Evolutionary conservation across 805 yeast species (phyloP).

Genomic region (Naumovozyma baii): DNA sequence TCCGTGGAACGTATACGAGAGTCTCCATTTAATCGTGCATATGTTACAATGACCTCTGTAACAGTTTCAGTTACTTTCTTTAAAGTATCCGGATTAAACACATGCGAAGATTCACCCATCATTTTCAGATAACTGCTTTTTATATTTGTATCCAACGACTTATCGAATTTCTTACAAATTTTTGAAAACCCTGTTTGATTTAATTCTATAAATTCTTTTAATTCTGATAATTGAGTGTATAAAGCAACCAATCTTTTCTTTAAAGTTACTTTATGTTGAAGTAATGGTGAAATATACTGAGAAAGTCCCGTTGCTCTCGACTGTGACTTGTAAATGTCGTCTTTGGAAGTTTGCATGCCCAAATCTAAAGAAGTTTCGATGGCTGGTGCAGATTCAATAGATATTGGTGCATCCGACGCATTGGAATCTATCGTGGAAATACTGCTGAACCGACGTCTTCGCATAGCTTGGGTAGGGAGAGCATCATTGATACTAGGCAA

Average conservation of each 20-base stretch:
- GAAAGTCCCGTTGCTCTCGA: background rate
- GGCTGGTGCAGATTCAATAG: background rate
- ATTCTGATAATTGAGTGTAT: slow-evolving; percentile 70
- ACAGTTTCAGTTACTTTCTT: slow-evolving; percentile 43
- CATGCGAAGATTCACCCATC: slow-evolving; percentile 39
- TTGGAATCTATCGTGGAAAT: slow-evolving; percentile 3
- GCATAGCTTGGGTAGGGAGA: slow-evolving; percentile 7
- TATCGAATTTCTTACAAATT: slow-evolving; percentile 87
- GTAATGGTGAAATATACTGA: slow-evolving; percentile 4
- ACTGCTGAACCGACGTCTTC: background rate
- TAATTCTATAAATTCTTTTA: slow-evolving; percentile 72
- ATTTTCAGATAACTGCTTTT: slow-evolving; percentile 48
- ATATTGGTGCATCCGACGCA: background rate
- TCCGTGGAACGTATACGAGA: slow-evolving; percentile 1
- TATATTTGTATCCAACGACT: slow-evolving; percentile 54
- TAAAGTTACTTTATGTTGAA: slow-evolving; percentile 42
- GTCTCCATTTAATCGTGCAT: slow-evolving; percentile 37
- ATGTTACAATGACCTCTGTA: slow-evolving; percentile 42
- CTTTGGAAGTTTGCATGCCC: background rate
- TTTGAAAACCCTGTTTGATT: slow-evolving; percentile 85
- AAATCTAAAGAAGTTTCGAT: background rate
- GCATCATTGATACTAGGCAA: slow-evolving; percentile 11
- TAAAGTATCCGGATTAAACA: slow-evolving; percentile 45
- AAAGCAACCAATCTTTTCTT: slow-evolving; percentile 56
- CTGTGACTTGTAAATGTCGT: background rate